Base-by-base conservation (phyloP, 768 basidiomycete species). In the Naganishia randhawae region DNA sequence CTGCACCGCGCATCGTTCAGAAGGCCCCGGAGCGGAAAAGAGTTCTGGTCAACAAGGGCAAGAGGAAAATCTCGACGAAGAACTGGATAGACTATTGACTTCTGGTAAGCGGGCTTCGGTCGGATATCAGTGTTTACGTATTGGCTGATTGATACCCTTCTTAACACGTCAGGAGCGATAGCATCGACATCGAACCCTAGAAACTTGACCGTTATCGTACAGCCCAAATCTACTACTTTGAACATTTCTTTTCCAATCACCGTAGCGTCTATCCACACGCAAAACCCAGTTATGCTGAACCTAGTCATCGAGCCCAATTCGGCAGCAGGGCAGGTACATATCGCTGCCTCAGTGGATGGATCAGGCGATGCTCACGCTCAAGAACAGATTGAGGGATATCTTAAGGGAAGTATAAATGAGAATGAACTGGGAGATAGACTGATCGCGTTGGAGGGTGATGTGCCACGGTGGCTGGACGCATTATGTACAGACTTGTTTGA, bases 381-480 rank as follows among this genome's bases (percentile, higher is more conserved):
- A 11, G 45, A 48, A 48, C 45, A 41, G 57, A 14, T 41, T n/a
- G 57, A 41, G 19, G 39, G 33, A 9, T 39, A 25, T 29, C 25
- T 55, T 19, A 17, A 11, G 29, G 54, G 54, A 55, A 55, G 19
- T 8, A 2, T 37, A 35, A 13, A 61, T 42, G 35, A 7, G 17
- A 22, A 41, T 19, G 39, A 25, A 11, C 1, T 39, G 57, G 57
- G n/a, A 4, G 32, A 25, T 13, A 29, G 39, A 39, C 17, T 61
- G 39, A 25, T 29, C 13, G 25, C 35, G 22, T 39, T 61, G 3
- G 22, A 41, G 19, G 57, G 57, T 13, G 32, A 61, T 39, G 57
- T 61, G 6, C 57, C 57, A 14, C 35, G 37, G 10, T 61, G 57
- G 57, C 33, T 61, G 22, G 57, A 61, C 16, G n/a, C 22, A 22